Conservation (phyloP, 495 filamentous ascomycete species). For the Penicillium cosmopolitanum region DNA sequence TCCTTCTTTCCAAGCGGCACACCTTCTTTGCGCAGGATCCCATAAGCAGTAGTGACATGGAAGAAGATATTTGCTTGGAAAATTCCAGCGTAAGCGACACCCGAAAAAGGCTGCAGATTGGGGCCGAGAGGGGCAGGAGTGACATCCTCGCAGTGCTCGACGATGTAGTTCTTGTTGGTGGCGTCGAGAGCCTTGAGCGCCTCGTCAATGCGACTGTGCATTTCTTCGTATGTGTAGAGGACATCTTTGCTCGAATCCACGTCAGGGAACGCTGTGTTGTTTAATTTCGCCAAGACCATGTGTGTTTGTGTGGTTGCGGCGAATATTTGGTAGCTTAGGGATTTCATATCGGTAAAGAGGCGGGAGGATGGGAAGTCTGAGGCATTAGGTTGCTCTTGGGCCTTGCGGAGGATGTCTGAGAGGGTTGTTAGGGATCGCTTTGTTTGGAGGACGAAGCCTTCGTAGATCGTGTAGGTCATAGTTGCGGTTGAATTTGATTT, state of each 20-base stretch:
- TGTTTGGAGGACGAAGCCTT: conserved; percentile 20
- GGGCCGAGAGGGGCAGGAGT: conserved; percentile 4
- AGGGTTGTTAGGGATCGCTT: conserved; percentile 14
- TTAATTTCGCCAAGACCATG: conserved; percentile 12
- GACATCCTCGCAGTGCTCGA: conserved; percentile 12
- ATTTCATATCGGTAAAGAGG: conserved; percentile 14
- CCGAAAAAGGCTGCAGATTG: conserved; percentile 4
- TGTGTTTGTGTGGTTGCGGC: conserved; percentile 13
- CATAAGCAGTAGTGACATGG: conserved; percentile 57
- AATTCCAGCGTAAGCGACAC: conserved; percentile 12
- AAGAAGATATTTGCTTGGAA: conserved; percentile 54
- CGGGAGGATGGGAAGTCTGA: conserved; percentile 12
- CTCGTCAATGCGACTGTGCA: conserved; percentile 15
- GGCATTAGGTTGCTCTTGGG: conserved; percentile 12
- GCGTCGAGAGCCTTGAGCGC: conserved; percentile 8
- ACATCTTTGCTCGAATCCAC: conserved; percentile 6
- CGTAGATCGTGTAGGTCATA: conserved; percentile 17
- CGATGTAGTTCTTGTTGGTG: conserved; percentile 9
- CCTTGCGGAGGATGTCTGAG: conserved; percentile 12
- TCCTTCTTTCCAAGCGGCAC: conserved; percentile 57
- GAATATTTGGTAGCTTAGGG: conserved; percentile 16
- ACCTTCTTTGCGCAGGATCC: conserved; percentile 55
- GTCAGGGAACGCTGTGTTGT: conserved; percentile 3
- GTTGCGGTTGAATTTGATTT: neutral
- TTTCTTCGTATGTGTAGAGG: conserved; percentile 15